phyloP scores from a whole-genome alignment of 352 stramenopile species.

The Phytophthora macrochlamydospora region DNA sequence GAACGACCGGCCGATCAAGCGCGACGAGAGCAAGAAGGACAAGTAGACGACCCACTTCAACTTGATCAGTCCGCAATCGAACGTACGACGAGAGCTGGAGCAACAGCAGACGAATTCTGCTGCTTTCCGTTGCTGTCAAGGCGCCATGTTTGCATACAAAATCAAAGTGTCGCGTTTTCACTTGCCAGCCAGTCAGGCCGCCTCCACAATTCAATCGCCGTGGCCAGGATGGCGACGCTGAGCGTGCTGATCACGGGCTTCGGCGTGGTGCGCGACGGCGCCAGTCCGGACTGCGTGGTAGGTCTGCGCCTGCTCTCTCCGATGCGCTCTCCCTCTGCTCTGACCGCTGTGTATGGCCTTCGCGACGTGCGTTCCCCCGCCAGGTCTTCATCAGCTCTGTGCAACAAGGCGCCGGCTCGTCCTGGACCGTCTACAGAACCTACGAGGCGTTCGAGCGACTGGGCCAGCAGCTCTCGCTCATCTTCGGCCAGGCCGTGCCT shows the following conservation, averaged over 20 bases:
- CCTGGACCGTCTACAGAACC: conserved; percentile 80
- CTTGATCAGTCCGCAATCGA: conserved; percentile 22
- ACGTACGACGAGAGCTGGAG: not conserved
- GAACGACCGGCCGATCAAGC: conserved; percentile 36
- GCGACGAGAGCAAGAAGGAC: conserved; percentile 31
- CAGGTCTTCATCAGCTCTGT: conserved; percentile 82
- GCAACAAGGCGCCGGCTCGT: conserved; percentile 64
- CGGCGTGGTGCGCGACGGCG: conserved; percentile 59
- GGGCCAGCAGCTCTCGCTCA: conserved; percentile 67
- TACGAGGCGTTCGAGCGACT: conserved; percentile 82
- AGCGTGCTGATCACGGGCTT: conserved; percentile 80
- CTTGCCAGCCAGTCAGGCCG: conserved; percentile 27
- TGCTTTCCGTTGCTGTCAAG: too few species aligned
- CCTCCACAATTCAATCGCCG: conserved; percentile 21
- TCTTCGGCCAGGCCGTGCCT: conserved; percentile 69
- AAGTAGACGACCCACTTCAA: conserved; percentile 22
- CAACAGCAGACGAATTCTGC: too few species aligned
- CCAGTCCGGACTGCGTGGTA: conserved; percentile 61
- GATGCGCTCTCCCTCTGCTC: not conserved
- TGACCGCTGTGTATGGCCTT: conserved; percentile 13
- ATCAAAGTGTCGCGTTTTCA: too few species aligned
- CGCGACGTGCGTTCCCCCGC: not conserved
- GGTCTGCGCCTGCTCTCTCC: conserved; percentile 4
- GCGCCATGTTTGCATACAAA: too few species aligned
- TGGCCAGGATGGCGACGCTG: conserved; percentile 56